These are phyloP conservation scores for Trichoderma sp. DNA, from an alignment of 2,329 filamentous ascomycete genomes.

Conservation along the genomic window DNA sequence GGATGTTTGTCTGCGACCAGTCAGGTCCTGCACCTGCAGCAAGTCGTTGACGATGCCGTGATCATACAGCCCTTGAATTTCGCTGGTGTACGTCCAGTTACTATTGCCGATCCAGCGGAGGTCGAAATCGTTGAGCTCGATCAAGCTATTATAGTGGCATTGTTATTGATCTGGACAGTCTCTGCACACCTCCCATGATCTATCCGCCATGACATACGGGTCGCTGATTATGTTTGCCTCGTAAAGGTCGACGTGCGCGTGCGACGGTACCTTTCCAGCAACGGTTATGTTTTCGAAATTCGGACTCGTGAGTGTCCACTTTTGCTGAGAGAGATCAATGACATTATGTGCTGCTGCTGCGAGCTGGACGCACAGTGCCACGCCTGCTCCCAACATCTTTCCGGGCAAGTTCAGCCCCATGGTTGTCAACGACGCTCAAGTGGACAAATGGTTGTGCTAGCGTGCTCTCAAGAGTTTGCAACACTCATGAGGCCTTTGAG, in stretches of 20 bases:
- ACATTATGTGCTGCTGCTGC: background rate
- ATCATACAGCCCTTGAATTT: constrained; percentile 15
- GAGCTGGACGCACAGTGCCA: background rate
- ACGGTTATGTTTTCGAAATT: constrained; percentile 5
- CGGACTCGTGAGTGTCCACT: constrained; percentile 15
- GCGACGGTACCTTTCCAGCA: constrained; percentile 17
- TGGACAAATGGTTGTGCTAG: background rate
- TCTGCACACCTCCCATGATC: background rate
- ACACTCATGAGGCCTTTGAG: no score
- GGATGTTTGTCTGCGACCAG: background rate
- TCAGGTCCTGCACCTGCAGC: constrained; percentile 12
- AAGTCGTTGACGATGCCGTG: background rate
- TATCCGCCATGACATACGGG: background rate
- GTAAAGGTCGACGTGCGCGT: constrained; percentile 15
- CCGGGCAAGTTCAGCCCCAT: background rate
- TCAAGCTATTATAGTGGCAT: background rate
- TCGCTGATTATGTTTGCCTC: constrained; percentile 11
- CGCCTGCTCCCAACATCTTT: background rate
- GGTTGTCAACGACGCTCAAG: background rate
- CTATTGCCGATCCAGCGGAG: constrained; percentile 14
- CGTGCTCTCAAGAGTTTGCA: background rate
- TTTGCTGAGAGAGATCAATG: background rate
- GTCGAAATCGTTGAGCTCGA: constrained; percentile 12
- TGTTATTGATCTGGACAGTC: background rate
- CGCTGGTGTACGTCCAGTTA: constrained; percentile 18